These are phyloP conservation scores for Sechiopsis laciniata DNA, from an alignment of 306 rosid species.

Conservation along the genomic window DNA sequence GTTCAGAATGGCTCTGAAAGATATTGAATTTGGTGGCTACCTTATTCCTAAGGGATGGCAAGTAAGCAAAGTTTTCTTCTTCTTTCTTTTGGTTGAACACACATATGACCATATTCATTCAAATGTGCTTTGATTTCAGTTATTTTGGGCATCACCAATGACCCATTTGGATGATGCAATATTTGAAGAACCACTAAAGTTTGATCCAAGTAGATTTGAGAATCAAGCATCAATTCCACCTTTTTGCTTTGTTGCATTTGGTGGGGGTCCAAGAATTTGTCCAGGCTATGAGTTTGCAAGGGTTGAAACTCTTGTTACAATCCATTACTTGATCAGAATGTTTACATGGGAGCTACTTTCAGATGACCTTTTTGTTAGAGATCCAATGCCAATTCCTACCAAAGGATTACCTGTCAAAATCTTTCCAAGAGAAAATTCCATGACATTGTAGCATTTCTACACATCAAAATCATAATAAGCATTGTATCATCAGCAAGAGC, in stretches of 20 bases:
- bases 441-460: neutral
- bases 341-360: slow-evolving; percentile 63
- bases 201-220: slow-evolving; percentile 65
- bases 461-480: neutral
- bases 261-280: slow-evolving; percentile 62
- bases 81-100: neutral
- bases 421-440: slow-evolving; percentile 29
- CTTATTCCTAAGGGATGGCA: slow-evolving; percentile 83
- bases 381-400: slow-evolving; percentile 50
- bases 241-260: slow-evolving; percentile 56
- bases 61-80: slow-evolving; percentile 34
- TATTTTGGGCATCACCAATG: slow-evolving; percentile 58
- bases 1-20: slow-evolving; percentile 47
- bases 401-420: slow-evolving; percentile 50
- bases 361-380: slow-evolving; percentile 49
- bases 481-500: too few relatives aligned
- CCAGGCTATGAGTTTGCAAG: slow-evolving; percentile 64
- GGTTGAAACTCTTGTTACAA: slow-evolving; percentile 50
- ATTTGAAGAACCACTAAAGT: slow-evolving; percentile 56
- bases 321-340: slow-evolving; percentile 53
- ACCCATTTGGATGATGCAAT: slow-evolving; percentile 54
- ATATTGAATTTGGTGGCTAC: slow-evolving; percentile 53
- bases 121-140: slow-evolving; percentile 22
- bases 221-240: slow-evolving; percentile 51
- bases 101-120: neutral